Base-by-base conservation (phyloP, 345 rosid genomes). In the Lagerstroemia speciosa region DNA sequence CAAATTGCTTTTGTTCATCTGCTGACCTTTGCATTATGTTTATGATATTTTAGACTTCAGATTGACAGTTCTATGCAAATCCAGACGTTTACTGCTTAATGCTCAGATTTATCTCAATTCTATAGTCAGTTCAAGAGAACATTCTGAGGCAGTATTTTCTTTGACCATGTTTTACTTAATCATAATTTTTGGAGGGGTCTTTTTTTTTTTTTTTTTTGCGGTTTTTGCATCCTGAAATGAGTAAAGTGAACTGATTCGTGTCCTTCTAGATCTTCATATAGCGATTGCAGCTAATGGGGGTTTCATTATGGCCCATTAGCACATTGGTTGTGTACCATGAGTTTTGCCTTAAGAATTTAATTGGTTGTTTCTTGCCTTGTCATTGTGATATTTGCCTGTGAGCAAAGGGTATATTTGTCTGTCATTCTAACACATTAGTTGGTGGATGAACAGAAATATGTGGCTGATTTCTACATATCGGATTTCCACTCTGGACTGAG, bases 401-500 rank as follows among this genome's bases (percentile, higher is more conserved):
- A 30, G 34, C 63, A 26, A 15, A 27, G 29, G 19, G 34, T 29
- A 58, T 14, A 10, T 55, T 37, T 22, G 3, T 65, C 26, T 11
- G 19, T 22, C 29, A 45, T 41, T 52, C 30, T 20, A 36, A 34
- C 22, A 6, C 16, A 8, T 1, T 26, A 4, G n/a, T 33, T 50
- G 43, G 7, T 67, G 67, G 67, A 65, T 81, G 78, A 81, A 77
- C 91, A 93, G 98, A 86, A 82, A 69, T 85, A 86, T 71, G 90
- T 89, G 69, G 84, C 93, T 10, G 98, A 93, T 77, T 93, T 93
- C 77, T 93, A 93, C 84, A 76, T 93, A 58, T 93, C 98, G 41
- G 98, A 93, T 75, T 89, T 93, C 62, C 98, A 90, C 32, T 86
- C 97, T 14, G 98, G 98, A 64, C 79, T 93, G 48, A 82, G 98